A percentile compares a stretch with the other conserved stretches of the same genome.
These are phyloP conservation scores for Trichoderma cornu-damae DNA, from an alignment of 2,329 filamentous ascomycete genomes.

Conservation along the genomic window DNA sequence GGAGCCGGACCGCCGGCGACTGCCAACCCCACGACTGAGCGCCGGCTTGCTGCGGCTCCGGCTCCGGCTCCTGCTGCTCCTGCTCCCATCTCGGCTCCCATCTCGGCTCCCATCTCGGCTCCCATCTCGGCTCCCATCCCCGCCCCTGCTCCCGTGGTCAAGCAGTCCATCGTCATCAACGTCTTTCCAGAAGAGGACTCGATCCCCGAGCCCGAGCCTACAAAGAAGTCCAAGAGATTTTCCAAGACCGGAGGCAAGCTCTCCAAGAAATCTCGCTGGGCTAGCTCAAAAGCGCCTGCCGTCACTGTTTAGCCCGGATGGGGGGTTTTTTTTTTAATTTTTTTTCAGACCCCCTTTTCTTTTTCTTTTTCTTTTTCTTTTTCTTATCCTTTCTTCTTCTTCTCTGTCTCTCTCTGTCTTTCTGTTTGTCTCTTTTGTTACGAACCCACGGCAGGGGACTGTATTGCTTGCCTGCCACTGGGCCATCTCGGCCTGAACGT, in stretches of 20 bases:
- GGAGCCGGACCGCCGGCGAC: conserved; percentile 20
- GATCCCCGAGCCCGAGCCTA: conserved; percentile 20
- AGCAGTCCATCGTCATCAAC: conserved; percentile 22
- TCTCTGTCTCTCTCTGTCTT: background rate
- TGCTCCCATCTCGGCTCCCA: background rate
- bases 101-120: too few species aligned
- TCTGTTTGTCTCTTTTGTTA: too few species aligned
- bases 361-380: too few species aligned
- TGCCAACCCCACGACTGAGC: background rate
- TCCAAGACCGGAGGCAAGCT: conserved; percentile 30
- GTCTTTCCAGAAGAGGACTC: conserved; percentile 24
- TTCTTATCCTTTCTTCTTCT: background rate
- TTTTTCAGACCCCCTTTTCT: background rate
- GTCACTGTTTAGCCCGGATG: conserved; percentile 17
- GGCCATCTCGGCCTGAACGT: background rate
- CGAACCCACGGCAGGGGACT: too few species aligned
- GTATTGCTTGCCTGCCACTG: background rate
- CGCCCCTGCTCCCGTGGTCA: conserved; percentile 2
- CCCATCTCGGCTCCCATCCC: too few species aligned
- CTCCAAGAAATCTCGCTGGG: conserved; percentile 26
- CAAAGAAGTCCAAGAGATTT: conserved; percentile 26
- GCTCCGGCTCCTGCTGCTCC: conserved; percentile 10
- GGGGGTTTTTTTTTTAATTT: background rate
- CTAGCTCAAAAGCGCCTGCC: conserved; percentile 21
- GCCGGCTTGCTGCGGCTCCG: background rate